Percentiles rank a stretch among this genome's conserved stretches.
Conservation (phyloP, 2,329 filamentous ascomycete genomes). For the Trichophyton simii region DNA sequence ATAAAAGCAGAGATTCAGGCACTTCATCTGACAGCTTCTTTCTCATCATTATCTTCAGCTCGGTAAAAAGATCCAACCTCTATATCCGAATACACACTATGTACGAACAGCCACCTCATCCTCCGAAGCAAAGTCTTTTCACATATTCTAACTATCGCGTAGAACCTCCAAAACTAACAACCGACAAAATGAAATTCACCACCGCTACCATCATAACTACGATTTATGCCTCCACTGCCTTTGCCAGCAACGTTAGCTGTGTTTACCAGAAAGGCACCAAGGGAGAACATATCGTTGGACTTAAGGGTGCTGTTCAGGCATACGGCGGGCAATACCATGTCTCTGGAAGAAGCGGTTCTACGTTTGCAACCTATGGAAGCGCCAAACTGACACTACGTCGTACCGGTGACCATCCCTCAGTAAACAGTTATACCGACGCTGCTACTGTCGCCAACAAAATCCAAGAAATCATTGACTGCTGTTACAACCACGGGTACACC, state of each 20-base stretch:
- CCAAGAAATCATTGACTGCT: conserved; percentile 10
- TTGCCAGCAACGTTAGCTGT: conserved; percentile 7
- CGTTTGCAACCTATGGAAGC: conserved; percentile 8
- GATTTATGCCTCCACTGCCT: conserved; percentile 5
- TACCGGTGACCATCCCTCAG: conserved; percentile 3
- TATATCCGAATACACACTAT: neutral
- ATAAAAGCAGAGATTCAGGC: neutral
- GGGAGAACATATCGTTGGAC: conserved; percentile 9
- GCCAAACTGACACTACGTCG: conserved; percentile 8
- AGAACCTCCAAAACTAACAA: neutral
- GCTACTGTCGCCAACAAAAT: conserved; percentile 8
- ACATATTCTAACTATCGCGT: neutral
- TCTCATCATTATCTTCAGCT: neutral
- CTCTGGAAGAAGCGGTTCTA: conserved; percentile 3
- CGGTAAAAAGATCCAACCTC: neutral
- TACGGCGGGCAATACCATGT: conserved; percentile 7
- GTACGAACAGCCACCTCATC: neutral
- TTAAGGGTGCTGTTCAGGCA: conserved; percentile 7
- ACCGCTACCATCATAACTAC: conserved; percentile 3
- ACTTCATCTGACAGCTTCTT: neutral
- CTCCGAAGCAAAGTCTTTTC: neutral
- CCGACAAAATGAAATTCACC: conserved; percentile 8
- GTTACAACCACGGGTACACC: conserved; percentile 7
- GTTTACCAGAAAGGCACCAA: conserved; percentile 3
- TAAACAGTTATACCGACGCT: conserved; percentile 3